These are phyloP conservation scores for Trametes gibbosa DNA, from an alignment of 768 basidiomycete species.

Conservation along the genomic window DNA sequence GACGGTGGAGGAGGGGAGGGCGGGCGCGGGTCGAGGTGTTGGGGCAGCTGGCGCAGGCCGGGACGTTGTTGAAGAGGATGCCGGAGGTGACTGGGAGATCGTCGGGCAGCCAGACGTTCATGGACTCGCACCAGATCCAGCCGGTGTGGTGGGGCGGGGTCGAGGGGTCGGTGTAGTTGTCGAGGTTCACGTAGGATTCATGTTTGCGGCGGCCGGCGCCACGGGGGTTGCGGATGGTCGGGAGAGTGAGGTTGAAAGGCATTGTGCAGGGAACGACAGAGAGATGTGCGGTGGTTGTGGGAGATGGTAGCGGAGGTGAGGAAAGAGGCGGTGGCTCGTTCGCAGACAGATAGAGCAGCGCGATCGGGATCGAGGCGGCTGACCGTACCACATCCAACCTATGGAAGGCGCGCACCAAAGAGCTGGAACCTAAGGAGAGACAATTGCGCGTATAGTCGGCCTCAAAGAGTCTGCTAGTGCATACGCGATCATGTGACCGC, in stretches of 20 bases:
- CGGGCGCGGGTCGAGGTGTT: not conserved
- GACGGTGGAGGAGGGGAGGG: not conserved
- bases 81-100: conserved; percentile 2
- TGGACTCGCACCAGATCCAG: conserved; percentile 14
- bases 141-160: not conserved
- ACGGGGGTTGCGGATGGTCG: not conserved
- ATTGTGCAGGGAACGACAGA: not conserved
- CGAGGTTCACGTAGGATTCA: not conserved
- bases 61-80: not conserved
- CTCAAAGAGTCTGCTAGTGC: not conserved
- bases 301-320: not conserved
- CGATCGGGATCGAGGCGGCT: not conserved
- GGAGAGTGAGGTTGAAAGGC: not conserved
- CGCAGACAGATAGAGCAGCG: no score
- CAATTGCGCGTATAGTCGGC: not conserved
- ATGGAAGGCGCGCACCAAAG: no score
- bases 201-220: conserved; percentile 4
- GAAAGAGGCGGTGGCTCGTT: not conserved
- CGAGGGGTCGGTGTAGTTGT: conserved; percentile 1
- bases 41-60: not conserved
- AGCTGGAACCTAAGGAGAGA: not conserved
- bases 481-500: conserved; percentile 2
- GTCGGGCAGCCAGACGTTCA: conserved; percentile 13
- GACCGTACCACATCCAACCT: not conserved
- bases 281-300: not conserved